A percentile compares a stretch with the other conserved stretches of the same genome.
phyloP scores from a whole-genome alignment of 345 rosid genomes.

The Ceriops zippeliana region DNA sequence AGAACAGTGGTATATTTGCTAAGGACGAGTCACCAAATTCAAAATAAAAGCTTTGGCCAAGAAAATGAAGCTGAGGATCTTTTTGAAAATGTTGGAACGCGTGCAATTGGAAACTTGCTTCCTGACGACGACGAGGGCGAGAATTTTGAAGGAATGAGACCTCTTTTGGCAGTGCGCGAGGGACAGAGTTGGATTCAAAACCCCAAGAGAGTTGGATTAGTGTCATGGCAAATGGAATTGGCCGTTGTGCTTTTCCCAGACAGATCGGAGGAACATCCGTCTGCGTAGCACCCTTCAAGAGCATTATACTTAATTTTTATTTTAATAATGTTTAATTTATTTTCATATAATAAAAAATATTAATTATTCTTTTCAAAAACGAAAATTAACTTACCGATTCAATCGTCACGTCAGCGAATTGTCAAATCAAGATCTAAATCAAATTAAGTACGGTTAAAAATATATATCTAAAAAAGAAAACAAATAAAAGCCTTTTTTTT shows the following conservation, averaged over 20 bases:
- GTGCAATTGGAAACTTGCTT: constrained; percentile 50
- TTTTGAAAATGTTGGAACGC: constrained; percentile 45
- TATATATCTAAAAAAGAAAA: no score
- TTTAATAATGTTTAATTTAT: no score
- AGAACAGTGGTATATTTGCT: constrained; percentile 40
- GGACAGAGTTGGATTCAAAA: constrained; percentile 76
- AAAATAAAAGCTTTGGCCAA: constrained; percentile 31
- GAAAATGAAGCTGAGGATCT: constrained; percentile 49
- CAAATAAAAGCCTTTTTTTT: no score
- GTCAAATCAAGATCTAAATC: no score
- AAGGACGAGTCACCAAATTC: constrained; percentile 51
- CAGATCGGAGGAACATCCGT: constrained; percentile 86
- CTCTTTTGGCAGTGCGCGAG: constrained; percentile 82
- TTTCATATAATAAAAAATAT: no score
- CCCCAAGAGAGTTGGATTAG: constrained; percentile 55
- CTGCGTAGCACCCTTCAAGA: constrained; percentile 93
- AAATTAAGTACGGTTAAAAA: no score
- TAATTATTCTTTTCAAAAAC: no score
- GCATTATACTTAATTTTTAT: constrained; percentile 30
- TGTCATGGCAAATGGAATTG: constrained; percentile 42
- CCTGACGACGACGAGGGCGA: constrained; percentile 64
- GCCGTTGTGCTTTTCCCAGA: constrained; percentile 45
- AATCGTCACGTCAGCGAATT: no score
- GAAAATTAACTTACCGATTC: no score
- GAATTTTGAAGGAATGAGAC: constrained; percentile 83